Evolutionary conservation across 768 basidiomycete genomes (phyloP).

Genomic region (Leucosporidium yakuticum): DNA sequence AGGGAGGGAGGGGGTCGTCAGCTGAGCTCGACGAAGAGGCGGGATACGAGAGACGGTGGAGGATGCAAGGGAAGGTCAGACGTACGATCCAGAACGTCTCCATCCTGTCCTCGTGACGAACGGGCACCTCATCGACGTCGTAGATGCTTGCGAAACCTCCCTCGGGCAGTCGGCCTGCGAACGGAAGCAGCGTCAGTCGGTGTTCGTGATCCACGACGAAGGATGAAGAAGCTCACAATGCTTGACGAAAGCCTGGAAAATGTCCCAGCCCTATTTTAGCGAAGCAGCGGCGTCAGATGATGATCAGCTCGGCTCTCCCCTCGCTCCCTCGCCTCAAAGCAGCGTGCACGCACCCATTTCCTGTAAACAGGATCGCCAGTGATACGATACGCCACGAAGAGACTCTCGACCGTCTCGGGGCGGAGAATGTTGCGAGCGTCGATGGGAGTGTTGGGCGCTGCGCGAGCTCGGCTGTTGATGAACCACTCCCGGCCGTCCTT

Average conservation of each 20-base stretch:
- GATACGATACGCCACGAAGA: slow-evolving; percentile 83
- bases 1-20: not conserved
- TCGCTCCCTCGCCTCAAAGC: not conserved
- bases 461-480: slow-evolving; percentile 25
- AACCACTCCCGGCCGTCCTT: slow-evolving; percentile 48
- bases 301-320: too few species aligned
- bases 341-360: slow-evolving; percentile 46
- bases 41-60: not conserved
- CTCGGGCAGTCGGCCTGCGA: slow-evolving; percentile 46
- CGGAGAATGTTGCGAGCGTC: slow-evolving; percentile 92
- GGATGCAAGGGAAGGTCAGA: slow-evolving; percentile 37
- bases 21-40: not conserved
- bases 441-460: slow-evolving; percentile 45
- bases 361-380: slow-evolving; percentile 79
- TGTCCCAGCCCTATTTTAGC: slow-evolving; percentile 59
- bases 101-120: slow-evolving; percentile 76
- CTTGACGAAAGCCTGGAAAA: slow-evolving; percentile 81
- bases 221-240: slow-evolving; percentile 53
- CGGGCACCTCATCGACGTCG: slow-evolving; percentile 74
- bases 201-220: slow-evolving; percentile 4
- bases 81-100: slow-evolving; percentile 84
- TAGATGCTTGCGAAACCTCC: slow-evolving; percentile 80
- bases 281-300: not conserved
- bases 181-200: too few species aligned
- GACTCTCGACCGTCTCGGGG: slow-evolving; percentile 89